Evolutionary conservation across 331 rosid species (phyloP).

Genomic region (Pyrus hybrid): DNA sequence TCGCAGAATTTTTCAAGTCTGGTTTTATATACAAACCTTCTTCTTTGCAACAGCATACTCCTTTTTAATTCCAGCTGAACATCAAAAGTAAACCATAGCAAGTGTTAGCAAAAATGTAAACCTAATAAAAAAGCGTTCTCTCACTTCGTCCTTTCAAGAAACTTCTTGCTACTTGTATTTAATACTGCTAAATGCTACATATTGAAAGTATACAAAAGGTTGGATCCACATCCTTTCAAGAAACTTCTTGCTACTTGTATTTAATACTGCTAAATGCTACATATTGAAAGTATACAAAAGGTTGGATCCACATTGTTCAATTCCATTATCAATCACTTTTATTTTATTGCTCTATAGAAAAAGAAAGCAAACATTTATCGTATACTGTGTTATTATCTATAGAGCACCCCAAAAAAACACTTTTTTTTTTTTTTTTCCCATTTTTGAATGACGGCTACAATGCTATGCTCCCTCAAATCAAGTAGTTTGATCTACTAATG

Average conservation of each 20-base stretch:
- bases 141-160: background rate
- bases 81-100: conserved; percentile 12
- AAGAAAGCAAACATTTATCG: background rate
- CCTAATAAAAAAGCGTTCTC: background rate
- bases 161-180: background rate
- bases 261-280: background rate
- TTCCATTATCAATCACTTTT: background rate
- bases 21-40: conserved; percentile 40
- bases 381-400: background rate
- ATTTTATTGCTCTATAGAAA: background rate
- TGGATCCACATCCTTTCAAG: background rate
- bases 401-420: background rate
- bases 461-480: too few relatives aligned
- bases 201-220: background rate
- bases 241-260: background rate
- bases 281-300: background rate
- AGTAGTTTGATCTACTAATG: too few relatives aligned
- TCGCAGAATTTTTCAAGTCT: background rate
- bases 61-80: conserved; percentile 78
- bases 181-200: background rate
- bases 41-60: conserved; percentile 70
- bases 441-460: too few relatives aligned
- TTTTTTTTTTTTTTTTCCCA: background rate
- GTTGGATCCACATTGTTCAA: background rate
- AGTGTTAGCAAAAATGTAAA: background rate